A percentile compares a stretch with the other conserved stretches of the same genome.
Conservation (phyloP, 1,284 basidiomycete species). For the Schizophyllum commune region DNA sequence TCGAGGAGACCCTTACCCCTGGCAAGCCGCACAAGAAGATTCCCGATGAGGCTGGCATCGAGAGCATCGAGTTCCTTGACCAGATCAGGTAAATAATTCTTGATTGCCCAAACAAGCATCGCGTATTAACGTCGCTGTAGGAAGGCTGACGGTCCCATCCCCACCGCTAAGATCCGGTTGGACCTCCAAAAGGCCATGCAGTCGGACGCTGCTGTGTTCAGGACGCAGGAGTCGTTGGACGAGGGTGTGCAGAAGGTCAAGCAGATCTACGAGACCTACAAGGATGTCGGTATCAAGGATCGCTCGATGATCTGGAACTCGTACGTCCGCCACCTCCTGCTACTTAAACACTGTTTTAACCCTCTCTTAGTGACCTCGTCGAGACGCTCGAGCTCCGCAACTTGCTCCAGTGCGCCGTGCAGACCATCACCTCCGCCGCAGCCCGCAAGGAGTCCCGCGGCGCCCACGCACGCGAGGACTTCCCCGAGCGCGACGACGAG, state of each 20-base stretch:
- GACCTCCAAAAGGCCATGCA: slow-evolving; percentile 99
- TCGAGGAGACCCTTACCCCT: slow-evolving; percentile 85
- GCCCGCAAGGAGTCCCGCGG: slow-evolving; percentile 97
- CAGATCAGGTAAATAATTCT: slow-evolving; percentile 53
- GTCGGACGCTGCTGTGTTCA: slow-evolving; percentile 85
- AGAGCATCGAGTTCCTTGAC: slow-evolving; percentile 88
- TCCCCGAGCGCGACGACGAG: slow-evolving; percentile 84
- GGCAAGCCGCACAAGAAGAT: slow-evolving; percentile 91
- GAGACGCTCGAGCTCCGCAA: slow-evolving; percentile 98
- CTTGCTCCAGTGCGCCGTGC: slow-evolving; percentile 89
- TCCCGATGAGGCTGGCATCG: slow-evolving; percentile 81
- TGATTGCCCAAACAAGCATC: not conserved
- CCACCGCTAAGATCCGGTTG: slow-evolving; percentile 87
- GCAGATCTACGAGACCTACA: slow-evolving; percentile 82
- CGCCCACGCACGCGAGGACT: slow-evolving; percentile 97
- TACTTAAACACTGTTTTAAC: slow-evolving; percentile 8
- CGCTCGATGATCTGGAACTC: slow-evolving; percentile 99
- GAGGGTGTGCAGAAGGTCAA: slow-evolving; percentile 87
- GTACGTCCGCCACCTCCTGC: slow-evolving; percentile 31
- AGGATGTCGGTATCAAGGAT: slow-evolving; percentile 94
- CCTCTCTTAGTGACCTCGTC: slow-evolving; percentile 69
- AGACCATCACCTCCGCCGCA: slow-evolving; percentile 93
- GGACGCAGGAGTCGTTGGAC: slow-evolving; percentile 87
- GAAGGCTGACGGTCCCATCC: slow-evolving; percentile 73
- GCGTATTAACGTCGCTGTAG: slow-evolving; percentile 24